Conservation (phyloP, 768 basidiomycete species). For the Serendipita sp. region DNA sequence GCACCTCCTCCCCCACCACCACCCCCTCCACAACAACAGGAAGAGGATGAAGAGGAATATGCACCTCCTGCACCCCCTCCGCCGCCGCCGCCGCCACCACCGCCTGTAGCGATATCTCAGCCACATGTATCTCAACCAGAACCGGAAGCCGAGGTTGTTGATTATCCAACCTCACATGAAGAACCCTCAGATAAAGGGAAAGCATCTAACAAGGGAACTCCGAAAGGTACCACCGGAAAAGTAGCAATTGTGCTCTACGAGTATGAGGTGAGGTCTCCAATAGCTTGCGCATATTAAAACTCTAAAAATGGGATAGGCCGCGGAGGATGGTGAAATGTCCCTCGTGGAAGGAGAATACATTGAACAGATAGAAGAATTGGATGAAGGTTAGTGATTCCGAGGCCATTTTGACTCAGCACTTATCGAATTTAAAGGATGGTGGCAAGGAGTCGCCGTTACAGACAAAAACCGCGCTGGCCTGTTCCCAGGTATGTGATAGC, state of each 20-base stretch:
- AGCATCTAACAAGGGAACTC: constrained; percentile 7
- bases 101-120: constrained; percentile 6
- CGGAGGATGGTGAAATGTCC: constrained; percentile 75
- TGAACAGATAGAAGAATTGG: constrained; percentile 67
- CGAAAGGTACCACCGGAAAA: constrained; percentile 15
- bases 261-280: constrained; percentile 40
- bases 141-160: constrained; percentile 3
- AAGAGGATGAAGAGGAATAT: constrained; percentile 21
- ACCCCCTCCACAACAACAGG: constrained; percentile 17
- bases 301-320: constrained; percentile 31
- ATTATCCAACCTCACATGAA: constrained; percentile 16
- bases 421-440: constrained; percentile 49
- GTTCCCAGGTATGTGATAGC: constrained; percentile 55
- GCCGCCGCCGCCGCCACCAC: constrained; percentile 22
- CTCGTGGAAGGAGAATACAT: constrained; percentile 70
- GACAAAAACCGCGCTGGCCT: constrained; percentile 54
- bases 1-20: constrained; percentile 18
- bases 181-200: constrained; percentile 13
- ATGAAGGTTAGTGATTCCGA: constrained; percentile 32
- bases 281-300: constrained; percentile 7
- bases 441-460: constrained; percentile 56
- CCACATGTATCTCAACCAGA: constrained; percentile 8
- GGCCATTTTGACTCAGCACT: not conserved
- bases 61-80: constrained; percentile 28
- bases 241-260: constrained; percentile 69